Evolutionary conservation across 805 yeast genomes (phyloP).

Genomic region (Blastobotrys mokoenaii): DNA sequence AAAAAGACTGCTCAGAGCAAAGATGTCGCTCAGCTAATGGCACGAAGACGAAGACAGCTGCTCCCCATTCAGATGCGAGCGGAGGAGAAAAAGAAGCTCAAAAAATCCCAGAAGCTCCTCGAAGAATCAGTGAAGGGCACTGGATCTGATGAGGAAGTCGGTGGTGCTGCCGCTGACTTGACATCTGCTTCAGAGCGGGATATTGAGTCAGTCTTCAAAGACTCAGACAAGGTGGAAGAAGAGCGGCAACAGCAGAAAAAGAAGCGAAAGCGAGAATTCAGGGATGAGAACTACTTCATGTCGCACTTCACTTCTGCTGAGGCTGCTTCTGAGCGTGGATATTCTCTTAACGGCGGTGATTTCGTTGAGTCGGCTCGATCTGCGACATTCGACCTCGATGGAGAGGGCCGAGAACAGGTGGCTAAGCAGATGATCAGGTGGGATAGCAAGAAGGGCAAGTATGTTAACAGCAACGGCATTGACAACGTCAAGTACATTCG

Average conservation of each 20-base stretch:
- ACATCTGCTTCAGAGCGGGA: conserved; percentile 36
- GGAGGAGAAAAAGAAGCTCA: conserved; percentile 34
- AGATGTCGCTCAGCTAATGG: conserved; percentile 69
- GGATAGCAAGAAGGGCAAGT: conserved; percentile 91
- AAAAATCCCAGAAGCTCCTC: conserved; percentile 7
- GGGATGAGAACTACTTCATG: conserved; percentile 73
- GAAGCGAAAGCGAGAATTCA: conserved; percentile 40
- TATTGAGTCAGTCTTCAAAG: conserved; percentile 29
- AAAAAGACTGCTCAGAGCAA: conserved; percentile 34
- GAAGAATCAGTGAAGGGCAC: conserved; percentile 5
- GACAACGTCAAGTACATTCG: conserved; percentile 75
- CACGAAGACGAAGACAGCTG: conserved; percentile 72
- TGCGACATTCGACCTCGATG: conserved; percentile 78
- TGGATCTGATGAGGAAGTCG: conserved; percentile 19
- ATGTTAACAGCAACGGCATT: conserved; percentile 63
- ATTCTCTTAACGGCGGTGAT: conserved; percentile 33
- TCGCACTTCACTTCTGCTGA: conserved; percentile 84
- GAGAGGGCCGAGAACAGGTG: conserved; percentile 62
- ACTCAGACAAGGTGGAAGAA: conserved; percentile 24
- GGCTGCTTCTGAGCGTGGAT: conserved; percentile 74
- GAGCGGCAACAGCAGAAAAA: conserved; percentile 29
- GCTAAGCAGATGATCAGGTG: conserved; percentile 68
- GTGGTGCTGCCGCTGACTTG: conserved; percentile 13
- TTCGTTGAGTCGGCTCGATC: conserved; percentile 78
- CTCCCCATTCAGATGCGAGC: conserved; percentile 83